Base-by-base conservation (phyloP, 2,329 filamentous ascomycete species). In the Orbilia javanica region DNA sequence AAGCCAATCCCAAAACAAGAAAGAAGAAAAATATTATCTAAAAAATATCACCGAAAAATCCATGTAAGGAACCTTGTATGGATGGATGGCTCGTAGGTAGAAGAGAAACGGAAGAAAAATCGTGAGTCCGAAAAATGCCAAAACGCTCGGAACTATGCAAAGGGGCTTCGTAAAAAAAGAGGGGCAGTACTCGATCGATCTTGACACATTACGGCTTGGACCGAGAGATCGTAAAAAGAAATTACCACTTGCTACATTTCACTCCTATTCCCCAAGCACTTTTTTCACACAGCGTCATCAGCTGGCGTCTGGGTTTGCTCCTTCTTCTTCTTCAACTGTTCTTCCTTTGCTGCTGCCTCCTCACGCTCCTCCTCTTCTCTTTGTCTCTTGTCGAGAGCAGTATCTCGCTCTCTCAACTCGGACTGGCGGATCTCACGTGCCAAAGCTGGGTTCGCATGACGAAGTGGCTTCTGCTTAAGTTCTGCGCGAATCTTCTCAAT, bases 401-500 rank as follows among this genome's bases (percentile, higher is more conserved):
- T 64, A 20, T 79, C 75, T 55, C 69, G 52, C 5, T 79, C 75
- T 18, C 64, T 73, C 53, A 79, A 22, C 42, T 79, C 68, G 8
- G 69, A 68, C 39, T 79, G 68, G 25, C 69, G 67, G 52, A 79
- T 65, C 34, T 72, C 64, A 22, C 69, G 42, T 25, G 75, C 75
- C 11, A 79, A 53, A n/a, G 68, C 75, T 7, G 75, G 75, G 31
- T 64, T 68, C 10, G 68, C 55, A 36, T 79, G 75, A 46, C 75
- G 75, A 50, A 74, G 70, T 31, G 71, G 68, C 55, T 78, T 79
- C 67, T 70, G 64, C 74, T 68, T 65, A 34, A 75, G 71, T 57
- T 80, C 80, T 15, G 66, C 29, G 25, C 79, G 74, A 29, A 89
- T 87, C 68, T 86, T 86, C 0, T 84, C 83, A 66, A 87, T 84